Base-by-base conservation (phyloP, 805 yeast species). In the Myxozyma lipomycoides region DNA sequence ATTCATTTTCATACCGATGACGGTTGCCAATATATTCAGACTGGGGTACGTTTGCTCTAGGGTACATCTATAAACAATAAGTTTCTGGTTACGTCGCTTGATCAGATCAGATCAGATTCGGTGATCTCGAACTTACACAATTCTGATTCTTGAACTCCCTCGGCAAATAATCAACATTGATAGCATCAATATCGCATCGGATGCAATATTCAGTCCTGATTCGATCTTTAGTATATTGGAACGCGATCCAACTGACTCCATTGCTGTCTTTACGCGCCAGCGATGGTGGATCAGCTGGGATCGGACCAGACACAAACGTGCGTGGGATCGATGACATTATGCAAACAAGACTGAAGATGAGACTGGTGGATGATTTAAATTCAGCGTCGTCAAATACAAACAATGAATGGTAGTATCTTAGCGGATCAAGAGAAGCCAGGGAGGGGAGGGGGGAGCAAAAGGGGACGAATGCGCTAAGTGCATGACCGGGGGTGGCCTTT, bases 21-120 rank as follows among this genome's bases (percentile, higher is more conserved):
- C 81, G 66, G 46, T 74, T 74, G 5, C 79, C 79, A 28, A 62
- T 65, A 55, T 74, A 74, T 48, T 68, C 68, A n/a, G 64, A 68
- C 1, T 64, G 62, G 1, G 75, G 70, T 4, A 68, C 74, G 64
- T 70, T 67, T 0, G 79, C 79, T n/a, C 73, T 63, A 6, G 78
- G 78, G 51, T 76, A 76, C 3, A 76, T 69, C 56, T 52, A 21
- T 6, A 30, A 9, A n/a, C 9, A 18, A 40, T 22, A 28, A 10
- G 12, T 15, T 28, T 28, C 12, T 28, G 10, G 15, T 10, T 15
- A 15, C 34, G 34, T 28, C 34, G 12, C 10, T 15, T 10, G 15
- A 12, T 7, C 38, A 35, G 6, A 10, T 7, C 38, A 12, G 32
- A 28, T 9, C 32, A 28, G 12, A 28, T 9, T 28, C 7, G 9